Percentiles rank a stretch among this genome's conserved stretches.
phyloP scores from a whole-genome alignment of 345 rosid genomes.

The Brassica incana region DNA sequence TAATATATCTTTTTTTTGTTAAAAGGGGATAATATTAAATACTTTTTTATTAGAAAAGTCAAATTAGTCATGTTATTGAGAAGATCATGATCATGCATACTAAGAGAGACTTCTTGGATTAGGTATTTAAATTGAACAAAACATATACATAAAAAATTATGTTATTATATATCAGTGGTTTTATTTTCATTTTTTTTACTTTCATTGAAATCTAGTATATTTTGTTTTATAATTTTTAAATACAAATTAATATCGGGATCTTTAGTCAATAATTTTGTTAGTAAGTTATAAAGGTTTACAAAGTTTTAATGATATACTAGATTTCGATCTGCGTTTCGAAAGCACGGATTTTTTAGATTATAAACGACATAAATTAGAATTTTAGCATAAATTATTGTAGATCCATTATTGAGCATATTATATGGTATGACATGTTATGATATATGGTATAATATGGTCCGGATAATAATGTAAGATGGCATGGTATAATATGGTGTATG shows the following conservation, averaged over 20 bases:
- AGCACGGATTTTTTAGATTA: too few species aligned
- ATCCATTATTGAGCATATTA: too few species aligned
- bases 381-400: too few species aligned
- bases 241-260: background rate
- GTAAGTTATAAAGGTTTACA: background rate
- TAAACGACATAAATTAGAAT: too few species aligned
- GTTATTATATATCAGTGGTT: background rate
- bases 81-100: background rate
- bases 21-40: conserved; percentile 2
- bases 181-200: background rate
- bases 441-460: too few species aligned
- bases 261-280: background rate
- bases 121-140: background rate
- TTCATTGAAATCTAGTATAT: background rate
- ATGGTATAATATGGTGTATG: too few species aligned
- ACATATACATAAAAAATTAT: background rate
- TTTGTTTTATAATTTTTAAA: background rate
- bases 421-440: too few species aligned
- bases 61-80: background rate
- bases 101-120: background rate
- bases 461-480: too few species aligned
- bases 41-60: background rate
- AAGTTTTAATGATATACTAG: background rate
- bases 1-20: background rate
- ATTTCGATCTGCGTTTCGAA: too few species aligned